Percentiles rank a stretch among this genome's conserved stretches.
Conservation (phyloP, 2,329 filamentous ascomycete genomes). For the Pyrenophora tritici-repentis region DNA sequence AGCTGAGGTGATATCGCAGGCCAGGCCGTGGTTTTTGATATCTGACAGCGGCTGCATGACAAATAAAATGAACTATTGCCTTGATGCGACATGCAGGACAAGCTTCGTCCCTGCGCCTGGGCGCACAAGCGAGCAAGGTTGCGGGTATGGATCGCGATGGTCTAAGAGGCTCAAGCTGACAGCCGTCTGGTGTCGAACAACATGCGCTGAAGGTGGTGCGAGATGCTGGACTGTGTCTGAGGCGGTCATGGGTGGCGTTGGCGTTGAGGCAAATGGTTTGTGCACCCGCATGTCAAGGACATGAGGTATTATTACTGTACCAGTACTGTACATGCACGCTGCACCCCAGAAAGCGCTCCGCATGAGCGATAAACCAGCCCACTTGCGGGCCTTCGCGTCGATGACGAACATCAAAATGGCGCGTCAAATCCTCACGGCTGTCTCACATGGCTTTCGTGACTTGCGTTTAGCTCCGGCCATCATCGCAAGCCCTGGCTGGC, state of each 20-base stretch:
- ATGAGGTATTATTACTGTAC: constrained; percentile 4
- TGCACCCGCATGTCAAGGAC: constrained; percentile 12
- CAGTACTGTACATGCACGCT: constrained; percentile 10
- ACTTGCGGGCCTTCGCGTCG: constrained; percentile 7
- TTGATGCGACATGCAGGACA: constrained; percentile 10
- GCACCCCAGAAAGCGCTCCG: constrained; percentile 26
- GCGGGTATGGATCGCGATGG: constrained; percentile 10
- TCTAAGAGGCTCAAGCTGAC: constrained; percentile 3
- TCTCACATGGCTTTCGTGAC: constrained; percentile 10
- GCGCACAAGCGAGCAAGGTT: constrained; percentile 1
- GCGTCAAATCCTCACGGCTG: constrained; percentile 1
- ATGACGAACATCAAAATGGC: constrained; percentile 11
- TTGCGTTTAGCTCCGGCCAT: constrained; percentile 13
- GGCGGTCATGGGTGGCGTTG: no score
- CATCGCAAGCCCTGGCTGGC: constrained; percentile 8
- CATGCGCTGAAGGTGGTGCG: no score
- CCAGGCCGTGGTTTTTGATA: not conserved
- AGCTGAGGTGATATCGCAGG: not conserved
- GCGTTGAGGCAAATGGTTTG: no score
- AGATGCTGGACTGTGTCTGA: no score
- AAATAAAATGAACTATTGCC: constrained; percentile 7
- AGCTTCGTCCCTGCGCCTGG: constrained; percentile 1
- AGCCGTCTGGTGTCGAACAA: no score
- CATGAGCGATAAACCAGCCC: constrained; percentile 18
- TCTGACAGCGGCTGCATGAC: constrained; percentile 13